Percentiles rank a stretch among this genome's conserved stretches.
These are phyloP conservation scores for Phlyctochytrium arcticum DNA, from an alignment of 192 early-diverging fungal genomes.

Conservation along the genomic window DNA sequence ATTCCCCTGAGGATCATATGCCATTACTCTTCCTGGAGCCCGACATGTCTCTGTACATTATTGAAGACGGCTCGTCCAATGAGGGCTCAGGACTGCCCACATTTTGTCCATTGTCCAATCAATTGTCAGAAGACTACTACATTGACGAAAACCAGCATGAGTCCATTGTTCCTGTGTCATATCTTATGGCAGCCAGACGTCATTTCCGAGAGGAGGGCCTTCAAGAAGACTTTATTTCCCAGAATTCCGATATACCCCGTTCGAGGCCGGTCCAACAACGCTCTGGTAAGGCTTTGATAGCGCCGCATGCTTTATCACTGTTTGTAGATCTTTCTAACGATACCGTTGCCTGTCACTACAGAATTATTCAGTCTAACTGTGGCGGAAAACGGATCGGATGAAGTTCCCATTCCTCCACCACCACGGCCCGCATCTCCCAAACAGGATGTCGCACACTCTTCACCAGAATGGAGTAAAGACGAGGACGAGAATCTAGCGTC, in stretches of 20 bases:
- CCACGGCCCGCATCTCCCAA: too few species aligned
- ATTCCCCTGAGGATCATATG: not conserved
- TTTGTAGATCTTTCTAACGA: too few species aligned
- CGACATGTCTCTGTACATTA: slow-evolving; percentile 9
- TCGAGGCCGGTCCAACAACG: slow-evolving; percentile 21
- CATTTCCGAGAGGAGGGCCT: not conserved
- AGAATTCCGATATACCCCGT: not conserved
- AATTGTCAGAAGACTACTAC: slow-evolving; percentile 48
- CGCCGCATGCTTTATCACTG: too few species aligned
- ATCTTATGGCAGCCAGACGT: slow-evolving; percentile 14
- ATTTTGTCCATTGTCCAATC: too few species aligned
- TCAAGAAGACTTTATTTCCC: not conserved
- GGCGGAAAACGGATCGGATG: not conserved
- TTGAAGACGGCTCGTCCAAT: slow-evolving; percentile 26
- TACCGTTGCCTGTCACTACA: too few species aligned
- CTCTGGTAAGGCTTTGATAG: slow-evolving; percentile 1
- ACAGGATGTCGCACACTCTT: not conserved
- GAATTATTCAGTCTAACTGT: too few species aligned
- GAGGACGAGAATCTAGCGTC: slow-evolving; percentile 48
- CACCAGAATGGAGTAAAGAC: slow-evolving; percentile 34
- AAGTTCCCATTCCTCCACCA: not conserved
- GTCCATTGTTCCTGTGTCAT: slow-evolving; percentile 49
- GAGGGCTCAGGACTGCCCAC: too few species aligned
- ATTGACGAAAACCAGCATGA: slow-evolving; percentile 52
- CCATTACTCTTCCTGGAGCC: slow-evolving; percentile 22